phyloP scores from a whole-genome alignment of 495 filamentous ascomycete species.

The Echria macrotheca region DNA sequence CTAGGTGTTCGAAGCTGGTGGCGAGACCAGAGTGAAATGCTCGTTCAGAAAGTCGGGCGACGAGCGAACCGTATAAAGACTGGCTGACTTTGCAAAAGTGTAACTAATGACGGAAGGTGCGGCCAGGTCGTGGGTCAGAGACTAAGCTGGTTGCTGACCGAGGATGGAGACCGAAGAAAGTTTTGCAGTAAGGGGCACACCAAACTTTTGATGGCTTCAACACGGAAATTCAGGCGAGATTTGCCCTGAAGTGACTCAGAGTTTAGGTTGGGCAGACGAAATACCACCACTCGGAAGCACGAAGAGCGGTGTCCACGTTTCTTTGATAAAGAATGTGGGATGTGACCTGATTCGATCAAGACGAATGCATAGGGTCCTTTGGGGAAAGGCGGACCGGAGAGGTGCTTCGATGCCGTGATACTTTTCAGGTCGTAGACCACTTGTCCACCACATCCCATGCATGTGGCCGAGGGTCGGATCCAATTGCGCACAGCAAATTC shows the following conservation, averaged over 20 bases:
- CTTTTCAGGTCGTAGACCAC: constrained; percentile 3
- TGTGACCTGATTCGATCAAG: constrained; percentile 7
- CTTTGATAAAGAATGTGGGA: constrained; percentile 1
- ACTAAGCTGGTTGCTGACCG: background rate
- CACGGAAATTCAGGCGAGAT: background rate
- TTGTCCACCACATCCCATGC: constrained; percentile 8
- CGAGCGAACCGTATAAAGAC: no score
- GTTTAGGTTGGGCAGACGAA: background rate
- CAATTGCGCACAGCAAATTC: constrained; percentile 6
- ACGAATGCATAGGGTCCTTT: constrained; percentile 7
- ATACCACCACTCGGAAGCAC: background rate
- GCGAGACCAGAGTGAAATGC: background rate
- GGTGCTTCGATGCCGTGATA: background rate
- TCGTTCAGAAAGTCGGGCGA: no score
- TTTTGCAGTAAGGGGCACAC: background rate
- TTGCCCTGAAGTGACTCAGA: constrained; percentile 7
- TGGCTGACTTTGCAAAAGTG: no score
- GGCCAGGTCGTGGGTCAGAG: background rate
- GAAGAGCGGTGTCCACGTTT: constrained; percentile 10
- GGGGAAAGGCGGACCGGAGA: constrained; percentile 7
- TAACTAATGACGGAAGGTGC: constrained; percentile 1
- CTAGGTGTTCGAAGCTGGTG: no score
- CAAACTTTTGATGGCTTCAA: background rate
- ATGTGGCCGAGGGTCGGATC: constrained; percentile 19
- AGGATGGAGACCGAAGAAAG: constrained; percentile 1